Conservation (phyloP, 1,139 yeast genomes). For the Suhomyces coccinellae region DNA sequence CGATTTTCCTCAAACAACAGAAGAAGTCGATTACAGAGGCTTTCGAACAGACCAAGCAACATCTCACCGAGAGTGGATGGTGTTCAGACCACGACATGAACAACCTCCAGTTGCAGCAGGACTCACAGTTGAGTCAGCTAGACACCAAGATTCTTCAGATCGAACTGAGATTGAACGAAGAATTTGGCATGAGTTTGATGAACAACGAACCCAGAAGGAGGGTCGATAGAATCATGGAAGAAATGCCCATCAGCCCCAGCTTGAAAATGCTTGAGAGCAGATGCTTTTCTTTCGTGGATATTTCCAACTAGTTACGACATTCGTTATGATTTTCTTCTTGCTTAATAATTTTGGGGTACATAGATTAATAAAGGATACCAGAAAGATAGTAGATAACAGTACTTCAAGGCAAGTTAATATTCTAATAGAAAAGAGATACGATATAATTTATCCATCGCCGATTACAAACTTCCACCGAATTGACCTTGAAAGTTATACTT, state of each 20-base stretch:
- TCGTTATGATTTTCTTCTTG: conserved; percentile 10
- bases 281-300: conserved; percentile 26
- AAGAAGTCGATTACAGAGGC: conserved; percentile 36
- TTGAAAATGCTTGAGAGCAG: conserved; percentile 28
- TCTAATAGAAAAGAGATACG: too few relatives aligned
- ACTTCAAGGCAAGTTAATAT: too few relatives aligned
- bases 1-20: conserved; percentile 32
- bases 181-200: conserved; percentile 27
- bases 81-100: conserved; percentile 46
- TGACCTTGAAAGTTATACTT: neutral
- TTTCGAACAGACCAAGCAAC: conserved; percentile 36
- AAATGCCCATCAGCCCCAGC: conserved; percentile 25
- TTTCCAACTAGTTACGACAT: conserved; percentile 6
- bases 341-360: conserved; percentile 4
- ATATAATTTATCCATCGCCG: too few relatives aligned
- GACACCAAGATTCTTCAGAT: conserved; percentile 36
- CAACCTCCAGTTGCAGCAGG: conserved; percentile 41
- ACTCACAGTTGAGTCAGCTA: conserved; percentile 31
- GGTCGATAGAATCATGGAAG: conserved; percentile 10
- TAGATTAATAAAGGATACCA: conserved; percentile 1
- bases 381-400: neutral
- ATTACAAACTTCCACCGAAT: neutral
- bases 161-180: conserved; percentile 32
- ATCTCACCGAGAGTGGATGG: conserved; percentile 45
- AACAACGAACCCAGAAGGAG: conserved; percentile 8